phyloP scores from a whole-genome alignment of 805 yeast genomes.

The Cyberlindnera japonica region DNA sequence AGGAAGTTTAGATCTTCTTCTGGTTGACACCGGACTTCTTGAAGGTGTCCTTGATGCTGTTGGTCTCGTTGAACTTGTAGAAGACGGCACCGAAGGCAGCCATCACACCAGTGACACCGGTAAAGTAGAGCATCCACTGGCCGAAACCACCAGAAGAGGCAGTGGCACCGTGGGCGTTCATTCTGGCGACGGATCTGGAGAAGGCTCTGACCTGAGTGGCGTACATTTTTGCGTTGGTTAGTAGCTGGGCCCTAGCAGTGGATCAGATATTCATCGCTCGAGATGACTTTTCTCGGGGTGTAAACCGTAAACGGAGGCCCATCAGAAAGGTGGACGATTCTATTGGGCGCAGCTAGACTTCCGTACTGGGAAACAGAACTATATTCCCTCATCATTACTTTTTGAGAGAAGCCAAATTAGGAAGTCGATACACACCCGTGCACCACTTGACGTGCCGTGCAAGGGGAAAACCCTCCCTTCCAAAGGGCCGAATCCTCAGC shows the following conservation, averaged over 20 bases:
- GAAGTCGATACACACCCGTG: constrained; percentile 3
- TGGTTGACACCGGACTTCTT: constrained; percentile 21
- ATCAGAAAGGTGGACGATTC: constrained; percentile 6
- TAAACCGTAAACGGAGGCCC: no score
- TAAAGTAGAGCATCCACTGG: constrained; percentile 26
- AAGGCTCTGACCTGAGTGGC: constrained; percentile 27
- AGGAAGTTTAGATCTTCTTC: constrained; percentile 4
- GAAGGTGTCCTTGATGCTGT: constrained; percentile 22
- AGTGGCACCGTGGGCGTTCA: constrained; percentile 17
- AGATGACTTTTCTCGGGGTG: no score
- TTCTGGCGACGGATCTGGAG: constrained; percentile 25
- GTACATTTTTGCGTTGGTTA: constrained; percentile 19
- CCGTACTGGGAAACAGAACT: constrained; percentile 8
- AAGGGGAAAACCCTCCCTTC: not conserved
- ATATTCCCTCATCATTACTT: not conserved
- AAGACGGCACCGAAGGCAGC: constrained; percentile 24
- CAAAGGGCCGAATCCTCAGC: not conserved
- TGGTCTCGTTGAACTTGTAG: constrained; percentile 25
- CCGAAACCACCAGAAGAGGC: constrained; percentile 17
- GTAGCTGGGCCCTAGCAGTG: not conserved
- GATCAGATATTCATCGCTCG: no score
- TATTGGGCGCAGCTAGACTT: constrained; percentile 18
- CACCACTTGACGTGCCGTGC: constrained; percentile 6
- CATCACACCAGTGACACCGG: constrained; percentile 24
- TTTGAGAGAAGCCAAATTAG: not conserved